A percentile compares a stretch with the other conserved stretches of the same genome.
These are phyloP conservation scores for Eucalyptus caleyi DNA, from an alignment of 345 rosid genomes.

Conservation along the genomic window DNA sequence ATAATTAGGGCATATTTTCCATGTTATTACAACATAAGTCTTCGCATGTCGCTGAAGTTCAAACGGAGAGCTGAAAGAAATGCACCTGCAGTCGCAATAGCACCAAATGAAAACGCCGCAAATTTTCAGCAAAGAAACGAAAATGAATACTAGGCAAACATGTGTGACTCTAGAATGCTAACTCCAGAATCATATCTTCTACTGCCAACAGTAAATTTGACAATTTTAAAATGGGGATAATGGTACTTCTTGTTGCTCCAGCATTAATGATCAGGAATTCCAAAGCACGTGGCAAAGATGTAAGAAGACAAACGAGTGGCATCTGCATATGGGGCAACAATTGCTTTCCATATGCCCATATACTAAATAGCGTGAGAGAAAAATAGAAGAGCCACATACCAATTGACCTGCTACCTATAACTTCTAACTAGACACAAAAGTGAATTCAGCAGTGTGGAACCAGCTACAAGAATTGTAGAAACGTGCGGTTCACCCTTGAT, in stretches of 20 bases:
- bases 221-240: background rate
- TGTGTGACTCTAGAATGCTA: background rate
- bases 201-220: background rate
- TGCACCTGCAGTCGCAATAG: constrained; percentile 38
- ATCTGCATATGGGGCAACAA: background rate
- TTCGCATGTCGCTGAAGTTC: constrained; percentile 67
- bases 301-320: background rate
- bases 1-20: background rate
- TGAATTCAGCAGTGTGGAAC: background rate
- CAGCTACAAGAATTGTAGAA: background rate
- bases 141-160: background rate
- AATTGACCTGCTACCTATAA: background rate
- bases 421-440: background rate
- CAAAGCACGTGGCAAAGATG: background rate
- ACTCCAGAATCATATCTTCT: background rate
- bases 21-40: constrained; percentile 53
- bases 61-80: constrained; percentile 54
- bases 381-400: background rate
- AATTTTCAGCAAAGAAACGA: background rate
- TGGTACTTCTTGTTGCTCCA: background rate
- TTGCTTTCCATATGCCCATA: background rate
- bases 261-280: background rate
- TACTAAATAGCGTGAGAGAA: background rate
- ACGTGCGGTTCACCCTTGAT: background rate
- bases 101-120: background rate